Evolutionary conservation across 805 yeast species (phyloP), one percentile per base, ranked within the genome.

Genomic region (Monosporozyma yasuniensis): DNA sequence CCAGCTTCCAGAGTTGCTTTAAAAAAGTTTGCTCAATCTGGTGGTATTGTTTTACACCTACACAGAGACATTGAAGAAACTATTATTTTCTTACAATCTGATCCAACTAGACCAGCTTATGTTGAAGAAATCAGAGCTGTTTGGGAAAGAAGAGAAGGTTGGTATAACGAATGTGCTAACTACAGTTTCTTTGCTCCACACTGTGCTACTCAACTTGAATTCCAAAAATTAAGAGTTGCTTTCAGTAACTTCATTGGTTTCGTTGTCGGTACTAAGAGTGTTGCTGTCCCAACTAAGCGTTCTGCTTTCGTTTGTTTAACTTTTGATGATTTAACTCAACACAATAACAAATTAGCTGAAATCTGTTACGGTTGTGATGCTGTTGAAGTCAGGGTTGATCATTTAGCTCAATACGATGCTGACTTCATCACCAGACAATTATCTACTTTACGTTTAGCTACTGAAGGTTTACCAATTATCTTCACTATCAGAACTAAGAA

Each of bases 61-160:
- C 97, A 91, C 66, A 83, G 99, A 56, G 86, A 87, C 59, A 77
- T 91, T 53, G 82, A 80, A 50, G 84, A 87, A 56, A 87, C 95
- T 28, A 80, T 89, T 38, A 72, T 74, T 9, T 88, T 87, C 66
- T 75, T 93, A 56, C 76, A 81, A 48, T 68, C 72, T 51, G 99
- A 93, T 67, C 80, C 85, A 45, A 74, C 89, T 0, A 78, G 99
- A 63, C 99, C 99, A 14, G 86, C 96, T 1, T 90, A 83, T 59
- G 75, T 75, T 11, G 87, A 81, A 57, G 96, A 89, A 60, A 82
- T 89, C 58, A 74, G 75, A 55, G 80, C 78, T 27, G 97, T 93
- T 28, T 93, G 96, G 95, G 61, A 71, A 35, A 80, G 89, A 63
- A 80, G 99, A 67, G 84, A 86, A 66, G 61, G 68, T 7, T 83